Conservation (phyloP, 495 filamentous ascomycete genomes). For the Talaromyces wortmannii region DNA sequence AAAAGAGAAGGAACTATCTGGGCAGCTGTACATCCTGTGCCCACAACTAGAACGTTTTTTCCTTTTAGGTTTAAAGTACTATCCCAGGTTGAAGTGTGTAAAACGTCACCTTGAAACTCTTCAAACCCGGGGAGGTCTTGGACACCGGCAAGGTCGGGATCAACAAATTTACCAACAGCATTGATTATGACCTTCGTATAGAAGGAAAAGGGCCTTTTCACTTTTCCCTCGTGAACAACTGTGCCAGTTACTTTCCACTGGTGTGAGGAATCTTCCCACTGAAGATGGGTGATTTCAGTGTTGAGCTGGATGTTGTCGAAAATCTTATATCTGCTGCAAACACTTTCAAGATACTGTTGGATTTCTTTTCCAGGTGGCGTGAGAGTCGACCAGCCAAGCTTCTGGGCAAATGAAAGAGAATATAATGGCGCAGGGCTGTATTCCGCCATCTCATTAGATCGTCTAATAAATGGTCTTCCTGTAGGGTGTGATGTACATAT, state of each 20-base stretch:
- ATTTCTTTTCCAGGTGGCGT: conserved; percentile 43
- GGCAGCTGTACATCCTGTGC: conserved; percentile 46
- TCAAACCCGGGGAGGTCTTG: not conserved
- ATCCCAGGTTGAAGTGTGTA: conserved; percentile 56
- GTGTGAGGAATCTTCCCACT: conserved; percentile 24
- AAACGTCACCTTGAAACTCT: conserved; percentile 44
- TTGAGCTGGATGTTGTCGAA: conserved; percentile 41
- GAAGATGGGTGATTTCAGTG: conserved; percentile 27
- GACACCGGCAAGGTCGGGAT: not conserved
- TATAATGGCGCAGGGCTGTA: conserved; percentile 42
- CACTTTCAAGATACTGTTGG: conserved; percentile 35
- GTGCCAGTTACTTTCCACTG: conserved; percentile 35
- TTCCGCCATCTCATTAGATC: not conserved
- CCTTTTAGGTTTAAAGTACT: conserved; percentile 31
- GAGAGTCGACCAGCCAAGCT: conserved; percentile 40
- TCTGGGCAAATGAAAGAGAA: conserved; percentile 45
- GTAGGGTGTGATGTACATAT: not conserved
- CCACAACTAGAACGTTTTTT: conserved; percentile 53
- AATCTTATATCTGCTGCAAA: conserved; percentile 42
- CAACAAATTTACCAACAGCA: not conserved
- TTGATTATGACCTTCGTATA: not conserved
- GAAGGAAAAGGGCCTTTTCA: not conserved
- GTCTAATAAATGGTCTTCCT: conserved; percentile 1
- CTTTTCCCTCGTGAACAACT: not conserved
- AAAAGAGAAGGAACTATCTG: not conserved